Base-by-base conservation (phyloP, 2,329 filamentous ascomycete genomes). In the Aphanoascus verrucosus region DNA sequence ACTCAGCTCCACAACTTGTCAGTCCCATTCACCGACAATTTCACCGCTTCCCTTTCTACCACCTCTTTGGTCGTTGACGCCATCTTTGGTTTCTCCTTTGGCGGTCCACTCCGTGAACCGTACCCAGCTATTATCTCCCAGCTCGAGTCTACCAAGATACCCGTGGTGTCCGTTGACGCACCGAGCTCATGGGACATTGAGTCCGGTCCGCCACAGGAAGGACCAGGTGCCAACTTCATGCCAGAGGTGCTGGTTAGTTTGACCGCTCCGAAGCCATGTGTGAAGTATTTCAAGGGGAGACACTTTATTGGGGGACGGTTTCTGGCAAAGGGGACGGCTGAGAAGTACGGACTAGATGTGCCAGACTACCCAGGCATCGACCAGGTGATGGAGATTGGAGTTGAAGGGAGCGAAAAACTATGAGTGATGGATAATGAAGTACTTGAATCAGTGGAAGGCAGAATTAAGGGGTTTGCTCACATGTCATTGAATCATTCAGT, bases 131-230 rank as follows among this genome's bases (percentile, higher is more conserved):
- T 96, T 12, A 94, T 98, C 61, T 74, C 79, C 56, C 82, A 85
- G 6, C 76, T 98, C 37, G 81, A 88, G 60, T 77, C 83, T 41
- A 85, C 86, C 4, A 77, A 77, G 23, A 64, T 93, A 6, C 86
- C 89, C 0, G 85, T 97, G 0, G 84, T 93, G 2, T 86, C 88
- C 2, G 87, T 98, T 19, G 93, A 98, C 71, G 89, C 88, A 5
- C 93, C 93, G 1, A 94, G 88, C 32, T 93, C 87, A 1, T 98
- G 93, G 93, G 83, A 93, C 67, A 94, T 98, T 54, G 87, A 95
- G 64, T 74, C 76, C 9, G 93, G 93, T 0, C 91, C 91, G 7
- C 89, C 90, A 9, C 72, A 76, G 50, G 80, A 82, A 1, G 91
- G 88, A 14, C 77, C 87, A 0, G 91, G 89, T 0, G 84, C 84